Evolutionary conservation across 352 stramenopile genomes (phyloP).

Genomic region (Globisporangium perplexum): DNA sequence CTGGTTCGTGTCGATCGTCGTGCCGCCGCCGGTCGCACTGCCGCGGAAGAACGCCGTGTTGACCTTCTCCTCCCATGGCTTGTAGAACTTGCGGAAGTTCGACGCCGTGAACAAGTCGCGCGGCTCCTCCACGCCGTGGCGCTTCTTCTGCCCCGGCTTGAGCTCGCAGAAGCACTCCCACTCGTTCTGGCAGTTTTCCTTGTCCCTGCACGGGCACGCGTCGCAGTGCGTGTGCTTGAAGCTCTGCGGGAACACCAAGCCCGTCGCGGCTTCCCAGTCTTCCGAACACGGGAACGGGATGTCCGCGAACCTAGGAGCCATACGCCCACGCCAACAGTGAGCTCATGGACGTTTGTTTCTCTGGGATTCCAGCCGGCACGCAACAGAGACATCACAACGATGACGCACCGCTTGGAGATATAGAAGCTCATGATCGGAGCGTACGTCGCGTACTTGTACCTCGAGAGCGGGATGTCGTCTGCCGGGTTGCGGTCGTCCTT

Average conservation of each 20-base stretch:
- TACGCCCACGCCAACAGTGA: background rate
- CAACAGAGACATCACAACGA: background rate
- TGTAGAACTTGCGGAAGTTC: conserved; percentile 97
- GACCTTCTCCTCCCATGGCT: conserved; percentile 95
- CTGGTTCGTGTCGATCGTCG: conserved; percentile 96
- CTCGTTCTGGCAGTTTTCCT: conserved; percentile 64
- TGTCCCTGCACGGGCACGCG: conserved; percentile 56
- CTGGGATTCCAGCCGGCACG: background rate
- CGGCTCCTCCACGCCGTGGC: conserved; percentile 63
- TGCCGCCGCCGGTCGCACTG: conserved; percentile 93
- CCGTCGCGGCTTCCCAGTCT: conserved; percentile 92
- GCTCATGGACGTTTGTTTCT: background rate
- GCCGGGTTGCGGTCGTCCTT: conserved; percentile 94
- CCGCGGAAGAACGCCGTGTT: conserved; percentile 98
- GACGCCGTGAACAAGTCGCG: conserved; percentile 95
- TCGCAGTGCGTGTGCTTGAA: conserved; percentile 88
- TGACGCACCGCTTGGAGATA: conserved; percentile 69
- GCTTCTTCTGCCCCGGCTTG: conserved; percentile 49
- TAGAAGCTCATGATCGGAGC: conserved; percentile 98
- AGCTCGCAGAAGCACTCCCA: conserved; percentile 79
- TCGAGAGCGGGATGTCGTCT: conserved; percentile 90
- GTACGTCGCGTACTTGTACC: conserved; percentile 90
- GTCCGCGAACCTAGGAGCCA: conserved; percentile 88
- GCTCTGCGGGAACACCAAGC: conserved; percentile 88
- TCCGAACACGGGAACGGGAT: conserved; percentile 97